Evolutionary conservation across 2,329 filamentous ascomycete species (phyloP).

Genomic region (Helotiales sp.): DNA sequence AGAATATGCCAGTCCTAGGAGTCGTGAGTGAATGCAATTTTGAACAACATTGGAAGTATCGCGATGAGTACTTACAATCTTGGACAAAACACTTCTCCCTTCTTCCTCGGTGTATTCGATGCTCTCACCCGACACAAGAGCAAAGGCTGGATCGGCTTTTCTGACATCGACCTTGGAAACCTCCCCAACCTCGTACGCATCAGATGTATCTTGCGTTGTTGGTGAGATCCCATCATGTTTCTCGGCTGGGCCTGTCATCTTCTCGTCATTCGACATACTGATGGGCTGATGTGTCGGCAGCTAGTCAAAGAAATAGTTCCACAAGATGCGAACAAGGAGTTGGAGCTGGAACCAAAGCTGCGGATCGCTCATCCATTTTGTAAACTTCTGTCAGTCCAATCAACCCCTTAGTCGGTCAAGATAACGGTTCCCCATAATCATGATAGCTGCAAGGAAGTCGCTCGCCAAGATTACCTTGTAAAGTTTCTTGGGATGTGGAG

Average conservation of each 20-base stretch:
- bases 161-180: neutral
- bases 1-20: neutral
- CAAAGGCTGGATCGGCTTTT: neutral
- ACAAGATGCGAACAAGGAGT: neutral
- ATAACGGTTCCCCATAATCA: neutral
- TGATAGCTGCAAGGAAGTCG: neutral
- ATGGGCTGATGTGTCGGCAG: neutral
- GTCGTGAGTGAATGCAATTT: no score
- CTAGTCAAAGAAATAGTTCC: neutral
- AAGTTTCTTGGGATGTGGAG: neutral
- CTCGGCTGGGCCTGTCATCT: neutral
- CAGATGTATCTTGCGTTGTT: neutral
- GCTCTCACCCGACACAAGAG: neutral
- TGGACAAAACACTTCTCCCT: neutral
- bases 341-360: neutral
- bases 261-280: neutral
- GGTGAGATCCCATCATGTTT: neutral
- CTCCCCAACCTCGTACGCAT: neutral
- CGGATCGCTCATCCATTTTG: neutral
- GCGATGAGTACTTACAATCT: neutral
- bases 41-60: neutral
- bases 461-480: neutral
- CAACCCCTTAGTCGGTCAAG: neutral
- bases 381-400: neutral
- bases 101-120: neutral